Base-by-base conservation (phyloP, 2,329 filamentous ascomycete genomes). In the Apiospora hydei region DNA sequence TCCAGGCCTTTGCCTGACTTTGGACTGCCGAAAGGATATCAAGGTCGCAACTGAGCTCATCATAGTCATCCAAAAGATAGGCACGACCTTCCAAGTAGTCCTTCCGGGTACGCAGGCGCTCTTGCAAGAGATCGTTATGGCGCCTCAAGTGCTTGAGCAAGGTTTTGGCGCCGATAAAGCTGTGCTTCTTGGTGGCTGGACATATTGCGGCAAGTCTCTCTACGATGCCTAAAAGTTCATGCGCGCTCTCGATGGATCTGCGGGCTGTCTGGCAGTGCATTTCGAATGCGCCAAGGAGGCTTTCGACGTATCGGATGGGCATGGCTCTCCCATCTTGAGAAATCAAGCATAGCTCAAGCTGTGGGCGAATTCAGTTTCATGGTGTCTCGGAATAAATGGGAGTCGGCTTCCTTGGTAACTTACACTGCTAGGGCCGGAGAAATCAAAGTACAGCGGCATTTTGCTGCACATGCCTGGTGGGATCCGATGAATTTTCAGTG, bases 241-340 rank as follows among this genome's bases (percentile, higher is more conserved):
- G 21, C 16, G 7, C 0, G 0, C 7, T 0, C 7, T 21, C 3
- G 44, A 21, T 21, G 21, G 1, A 0, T 21, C 4, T 4, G 7
- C 44, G 16, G 16, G 1, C 7, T 0, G 0, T 16, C 16, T 18
- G 44, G 18, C 16, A 47, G 1, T 6, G 1, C 16, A 2, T 18
- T 18, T 47, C 16, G 16, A 47, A 18, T 21, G 2, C 4, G 44
- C 0, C 16, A 21, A 47, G 14, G 2, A 21, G 0, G 2, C 6
- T 1, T 47, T 47, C 44, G 6, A 18, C 16, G 18, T 6, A 4
- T 5, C 1, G 16, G 18, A 47, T 21, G 44, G 44, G 44, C 44
- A 16, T 21, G 16, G 5, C 4, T 1, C 6, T 4, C 16, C 44
- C 44, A 18, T 47, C 44, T 4, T 8, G 44, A 21, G 44, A 47